These are phyloP conservation scores for Closterium sp. DNA, from an alignment of 139 green algal species.

Conservation along the genomic window DNA sequence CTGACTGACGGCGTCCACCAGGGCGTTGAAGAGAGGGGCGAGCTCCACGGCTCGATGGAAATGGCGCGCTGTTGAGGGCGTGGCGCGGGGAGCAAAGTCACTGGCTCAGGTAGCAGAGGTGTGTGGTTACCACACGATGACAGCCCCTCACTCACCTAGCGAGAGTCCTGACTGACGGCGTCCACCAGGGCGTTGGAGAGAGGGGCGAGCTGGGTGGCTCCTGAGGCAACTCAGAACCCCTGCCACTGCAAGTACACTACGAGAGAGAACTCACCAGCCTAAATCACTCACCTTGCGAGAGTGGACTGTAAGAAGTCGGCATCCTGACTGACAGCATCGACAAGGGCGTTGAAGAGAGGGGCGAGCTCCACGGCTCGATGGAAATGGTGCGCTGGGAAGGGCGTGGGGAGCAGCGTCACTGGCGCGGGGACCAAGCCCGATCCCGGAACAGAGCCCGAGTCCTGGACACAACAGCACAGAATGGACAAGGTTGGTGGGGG, in stretches of 20 bases:
- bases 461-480: not conserved
- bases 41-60: slow-evolving; percentile 59
- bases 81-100: slow-evolving; percentile 71
- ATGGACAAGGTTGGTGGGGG: not conserved
- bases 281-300: slow-evolving; percentile 57
- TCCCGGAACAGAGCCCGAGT: not conserved
- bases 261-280: too few relatives aligned
- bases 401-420: slow-evolving; percentile 76
- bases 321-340: slow-evolving; percentile 77
- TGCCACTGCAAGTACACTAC: too few relatives aligned
- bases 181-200: slow-evolving; percentile 86
- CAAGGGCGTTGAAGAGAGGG: slow-evolving; percentile 78
- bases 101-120: slow-evolving; percentile 64
- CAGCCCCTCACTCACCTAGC: slow-evolving; percentile 51
- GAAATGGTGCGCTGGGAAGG: slow-evolving; percentile 72
- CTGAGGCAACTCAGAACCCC: too few relatives aligned
- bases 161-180: slow-evolving; percentile 74
- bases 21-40: slow-evolving; percentile 75
- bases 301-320: slow-evolving; percentile 70
- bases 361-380: slow-evolving; percentile 56
- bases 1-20: slow-evolving; percentile 75
- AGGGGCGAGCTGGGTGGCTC: slow-evolving; percentile 64
- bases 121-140: not conserved
- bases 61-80: slow-evolving; percentile 69
- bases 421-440: slow-evolving; percentile 65